Evolutionary conservation across 2,329 filamentous ascomycete genomes (phyloP), one percentile per base, ranked within the genome.

Genomic region (Ilyonectria mors-panacis): DNA sequence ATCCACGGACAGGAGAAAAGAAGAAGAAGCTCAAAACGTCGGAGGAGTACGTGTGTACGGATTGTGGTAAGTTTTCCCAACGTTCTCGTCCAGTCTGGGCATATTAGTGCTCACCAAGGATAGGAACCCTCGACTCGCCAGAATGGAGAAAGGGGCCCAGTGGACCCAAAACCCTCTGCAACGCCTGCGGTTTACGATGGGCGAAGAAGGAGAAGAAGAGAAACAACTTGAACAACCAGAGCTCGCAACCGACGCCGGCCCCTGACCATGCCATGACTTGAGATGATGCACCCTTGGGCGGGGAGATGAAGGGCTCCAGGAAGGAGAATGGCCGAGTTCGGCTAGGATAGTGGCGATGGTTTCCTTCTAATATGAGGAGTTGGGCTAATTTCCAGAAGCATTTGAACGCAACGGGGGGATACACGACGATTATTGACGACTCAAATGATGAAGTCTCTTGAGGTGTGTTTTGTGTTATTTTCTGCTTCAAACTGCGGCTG

Each of bases 91-190:
- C 48, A 37, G 26, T 42, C n/a, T 37, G 54, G 28, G 53, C 48
- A 53, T 53, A 44, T 56, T 21, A 51, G 51, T 59, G 23, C 69
- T 77, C 37, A 77, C 39, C 9, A 33, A 47, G 37, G 65, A 17
- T 68, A 91, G 89, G 89, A 37, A 98, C 94, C 0, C 86, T 97
- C 45, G 95, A 98, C 77, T 97, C 94, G 17, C 95, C 95, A 0
- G 95, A 98, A 84, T 98, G 95, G 95, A 88, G 95, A 69, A 98
- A 97, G 80, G 95, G 95, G 0, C 95, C 95, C 0, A 94, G 89
- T 69, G 95, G 95, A 2, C 95, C 95, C 1, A 98, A 98, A 81
- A 98, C 95, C 9, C 84, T 98, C 13, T 98, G 95, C 81, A 98
- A 98, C 82, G 95, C 95, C 8, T 98, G 95, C 78, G 95, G 95